Percentiles rank a stretch among this genome's conserved stretches.
Evolutionary conservation across 345 rosid genomes (phyloP).

Genomic region (Syzygium grande): DNA sequence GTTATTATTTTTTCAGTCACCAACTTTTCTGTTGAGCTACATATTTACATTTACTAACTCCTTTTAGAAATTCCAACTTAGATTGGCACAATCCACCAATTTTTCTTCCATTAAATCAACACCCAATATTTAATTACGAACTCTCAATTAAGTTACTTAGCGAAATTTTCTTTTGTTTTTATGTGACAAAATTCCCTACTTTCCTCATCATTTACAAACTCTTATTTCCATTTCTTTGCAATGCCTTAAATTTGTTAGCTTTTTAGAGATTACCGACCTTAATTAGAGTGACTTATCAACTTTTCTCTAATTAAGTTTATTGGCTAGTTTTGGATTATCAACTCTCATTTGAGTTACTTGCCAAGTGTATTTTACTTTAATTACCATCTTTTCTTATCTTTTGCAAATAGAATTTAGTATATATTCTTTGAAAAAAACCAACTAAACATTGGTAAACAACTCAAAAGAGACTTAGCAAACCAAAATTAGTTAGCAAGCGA

Average conservation of each 20-base stretch:
- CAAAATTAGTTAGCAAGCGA: background rate
- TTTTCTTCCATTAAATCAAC: background rate
- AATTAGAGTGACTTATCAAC: background rate
- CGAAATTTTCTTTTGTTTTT: no score
- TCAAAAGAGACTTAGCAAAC: background rate
- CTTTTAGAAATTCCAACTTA: background rate
- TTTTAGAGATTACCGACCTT: background rate
- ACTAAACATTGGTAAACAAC: background rate
- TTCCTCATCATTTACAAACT: background rate
- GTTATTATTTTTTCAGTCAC: background rate
- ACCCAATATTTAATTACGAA: no score
- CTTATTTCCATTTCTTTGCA: background rate
- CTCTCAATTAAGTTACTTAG: background rate
- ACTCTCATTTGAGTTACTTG: background rate
- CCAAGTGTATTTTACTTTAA: background rate
- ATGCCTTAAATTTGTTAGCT: background rate
- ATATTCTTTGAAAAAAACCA: background rate
- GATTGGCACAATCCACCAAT: background rate
- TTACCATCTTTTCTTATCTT: background rate
- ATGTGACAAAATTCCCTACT: background rate
- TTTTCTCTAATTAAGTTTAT: background rate
- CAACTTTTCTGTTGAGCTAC: background rate
- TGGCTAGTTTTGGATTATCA: background rate
- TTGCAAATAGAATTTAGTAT: background rate
- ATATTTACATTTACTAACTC: background rate